These are phyloP conservation scores for Exophiala oligosperma DNA, from an alignment of 2,329 filamentous ascomycete species.

Conservation along the genomic window DNA sequence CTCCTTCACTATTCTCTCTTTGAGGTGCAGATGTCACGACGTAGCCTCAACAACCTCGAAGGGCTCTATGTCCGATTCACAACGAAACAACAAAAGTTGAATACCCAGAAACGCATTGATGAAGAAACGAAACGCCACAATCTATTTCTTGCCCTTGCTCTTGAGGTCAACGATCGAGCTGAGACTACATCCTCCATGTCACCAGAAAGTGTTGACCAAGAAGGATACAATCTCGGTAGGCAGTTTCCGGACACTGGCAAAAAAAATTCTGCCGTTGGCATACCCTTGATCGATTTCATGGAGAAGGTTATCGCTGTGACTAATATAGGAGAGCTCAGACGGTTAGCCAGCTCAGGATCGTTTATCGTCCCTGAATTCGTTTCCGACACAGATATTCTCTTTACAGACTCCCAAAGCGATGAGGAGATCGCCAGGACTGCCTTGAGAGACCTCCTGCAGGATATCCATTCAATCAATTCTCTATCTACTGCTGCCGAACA, in stretches of 20 bases:
- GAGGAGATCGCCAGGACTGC: not conserved
- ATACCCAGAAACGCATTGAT: constrained; percentile 24
- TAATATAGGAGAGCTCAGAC: too few relatives aligned
- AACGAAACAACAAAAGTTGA: constrained; percentile 17
- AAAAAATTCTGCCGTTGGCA: too few relatives aligned
- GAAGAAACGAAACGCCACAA: constrained; percentile 17
- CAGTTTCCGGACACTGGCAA: too few relatives aligned
- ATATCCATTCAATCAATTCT: not conserved
- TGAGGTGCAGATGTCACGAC: constrained; percentile 16
- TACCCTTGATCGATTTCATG: too few relatives aligned
- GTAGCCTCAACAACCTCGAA: constrained; percentile 11
- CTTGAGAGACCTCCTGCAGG: not conserved
- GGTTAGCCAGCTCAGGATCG: not conserved
- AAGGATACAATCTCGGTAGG: not conserved
- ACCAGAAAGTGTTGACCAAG: not conserved
- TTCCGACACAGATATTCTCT: not conserved
- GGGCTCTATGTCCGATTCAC: constrained; percentile 11
- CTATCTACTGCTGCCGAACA: not conserved
- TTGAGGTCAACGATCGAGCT: constrained; percentile 18
- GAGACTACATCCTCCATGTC: not conserved
- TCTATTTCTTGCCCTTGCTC: constrained; percentile 24
- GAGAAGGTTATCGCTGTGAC: too few relatives aligned
- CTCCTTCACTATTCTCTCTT: constrained; percentile 24
- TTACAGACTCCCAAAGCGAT: not conserved
- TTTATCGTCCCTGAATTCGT: not conserved